Evolutionary conservation across 345 rosid species (phyloP).

Genomic region (Rhodomyrtus tomentosa): DNA sequence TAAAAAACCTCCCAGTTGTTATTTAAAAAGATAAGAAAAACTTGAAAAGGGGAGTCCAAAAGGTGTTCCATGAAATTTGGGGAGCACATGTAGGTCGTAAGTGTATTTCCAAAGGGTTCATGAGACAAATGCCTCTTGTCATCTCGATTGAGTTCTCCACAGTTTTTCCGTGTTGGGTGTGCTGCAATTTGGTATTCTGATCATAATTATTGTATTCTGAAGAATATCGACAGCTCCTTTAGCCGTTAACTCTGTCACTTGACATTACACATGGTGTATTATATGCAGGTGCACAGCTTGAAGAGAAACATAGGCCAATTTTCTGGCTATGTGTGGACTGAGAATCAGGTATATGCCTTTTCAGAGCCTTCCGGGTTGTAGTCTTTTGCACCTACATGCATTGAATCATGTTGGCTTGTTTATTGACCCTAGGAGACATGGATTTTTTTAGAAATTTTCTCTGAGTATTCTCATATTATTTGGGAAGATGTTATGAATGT

Average conservation of each 20-base stretch:
- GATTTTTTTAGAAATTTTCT: not conserved
- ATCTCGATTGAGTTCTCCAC: not conserved
- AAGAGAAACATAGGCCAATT: conserved; percentile 86
- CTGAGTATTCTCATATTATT: not conserved
- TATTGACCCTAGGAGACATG: not conserved
- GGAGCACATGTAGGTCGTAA: not conserved
- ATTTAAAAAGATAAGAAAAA: too few relatives aligned
- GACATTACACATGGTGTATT: not conserved
- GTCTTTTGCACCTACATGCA: not conserved
- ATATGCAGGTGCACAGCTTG: conserved; percentile 54
- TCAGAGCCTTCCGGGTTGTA: not conserved
- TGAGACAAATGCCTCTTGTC: not conserved
- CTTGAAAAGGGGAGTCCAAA: too few relatives aligned
- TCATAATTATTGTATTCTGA: not conserved
- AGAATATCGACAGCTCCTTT: not conserved
- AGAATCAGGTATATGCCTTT: conserved; percentile 54
- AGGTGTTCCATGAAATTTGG: too few relatives aligned
- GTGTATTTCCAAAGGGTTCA: not conserved
- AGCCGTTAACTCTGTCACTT: not conserved
- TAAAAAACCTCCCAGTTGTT: not conserved
- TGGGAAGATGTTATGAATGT: not conserved
- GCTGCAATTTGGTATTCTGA: not conserved
- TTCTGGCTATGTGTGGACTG: conserved; percentile 87
- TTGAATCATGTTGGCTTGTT: not conserved
- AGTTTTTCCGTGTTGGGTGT: not conserved